phyloP scores from a whole-genome alignment of 306 rosid species.

The Malus sylvestris region DNA sequence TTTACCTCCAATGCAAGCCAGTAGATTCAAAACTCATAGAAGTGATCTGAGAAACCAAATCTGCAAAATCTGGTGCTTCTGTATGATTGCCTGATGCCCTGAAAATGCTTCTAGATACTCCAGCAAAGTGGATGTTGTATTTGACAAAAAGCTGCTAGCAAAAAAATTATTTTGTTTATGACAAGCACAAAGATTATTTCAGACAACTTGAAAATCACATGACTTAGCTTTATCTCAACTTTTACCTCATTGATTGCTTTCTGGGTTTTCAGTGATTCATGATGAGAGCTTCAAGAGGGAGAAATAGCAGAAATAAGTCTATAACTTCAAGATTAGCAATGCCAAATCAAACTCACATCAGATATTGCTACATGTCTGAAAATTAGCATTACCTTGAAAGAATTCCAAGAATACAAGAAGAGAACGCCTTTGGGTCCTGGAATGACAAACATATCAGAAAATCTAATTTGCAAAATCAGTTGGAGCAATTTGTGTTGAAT shows the following conservation, averaged over 20 bases:
- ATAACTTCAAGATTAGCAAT: slow-evolving; percentile 10
- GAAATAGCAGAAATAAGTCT: slow-evolving; percentile 21
- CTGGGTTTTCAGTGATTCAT: slow-evolving; percentile 92
- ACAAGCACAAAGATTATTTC: slow-evolving; percentile 6
- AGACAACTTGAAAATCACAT: slow-evolving; percentile 14
- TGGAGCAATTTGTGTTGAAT: slow-evolving; percentile 19
- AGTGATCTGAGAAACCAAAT: slow-evolving; percentile 82
- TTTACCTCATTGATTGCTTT: slow-evolving; percentile 94
- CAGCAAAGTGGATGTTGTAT: slow-evolving; percentile 95
- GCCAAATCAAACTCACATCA: slow-evolving; percentile 5
- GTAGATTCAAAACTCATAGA: slow-evolving; percentile 89
- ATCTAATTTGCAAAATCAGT: slow-evolving; percentile 8
- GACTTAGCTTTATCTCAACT: slow-evolving; percentile 18
- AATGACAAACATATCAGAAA: slow-evolving; percentile 31
- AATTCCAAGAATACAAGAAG: slow-evolving; percentile 75
- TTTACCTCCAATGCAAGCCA: slow-evolving; percentile 97
- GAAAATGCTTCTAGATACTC: slow-evolving; percentile 90
- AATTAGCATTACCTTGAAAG: slow-evolving; percentile 70
- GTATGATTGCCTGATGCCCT: slow-evolving; percentile 43
- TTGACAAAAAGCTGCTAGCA: slow-evolving; percentile 90
- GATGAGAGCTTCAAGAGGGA: slow-evolving; percentile 79
- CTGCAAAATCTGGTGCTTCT: slow-evolving; percentile 51
- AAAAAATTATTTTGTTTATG: not conserved
- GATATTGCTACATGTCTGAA: not conserved
- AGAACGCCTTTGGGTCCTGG: slow-evolving; percentile 76